phyloP scores from a whole-genome alignment of 768 basidiomycete species.

The Erythrobasidium yunnanense region DNA sequence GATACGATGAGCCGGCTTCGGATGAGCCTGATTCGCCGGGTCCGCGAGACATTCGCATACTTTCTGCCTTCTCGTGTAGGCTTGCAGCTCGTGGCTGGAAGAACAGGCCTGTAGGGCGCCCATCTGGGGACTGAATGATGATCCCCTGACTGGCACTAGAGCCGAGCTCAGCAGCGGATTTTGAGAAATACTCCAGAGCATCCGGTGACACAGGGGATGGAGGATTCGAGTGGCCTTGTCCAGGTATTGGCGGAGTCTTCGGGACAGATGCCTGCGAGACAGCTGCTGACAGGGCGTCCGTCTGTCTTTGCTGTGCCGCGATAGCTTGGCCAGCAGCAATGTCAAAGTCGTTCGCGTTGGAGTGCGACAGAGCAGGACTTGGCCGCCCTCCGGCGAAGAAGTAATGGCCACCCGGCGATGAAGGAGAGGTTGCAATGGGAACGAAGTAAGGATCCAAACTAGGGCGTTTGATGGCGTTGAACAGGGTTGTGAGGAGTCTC shows the following conservation, averaged over 20 bases:
- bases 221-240: conserved; percentile 25
- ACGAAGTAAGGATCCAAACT: conserved; percentile 78
- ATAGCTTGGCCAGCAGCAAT: conserved; percentile 27
- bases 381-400: conserved; percentile 42
- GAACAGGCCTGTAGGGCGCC: conserved; percentile 86
- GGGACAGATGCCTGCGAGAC: conserved; percentile 17
- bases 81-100: conserved; percentile 57
- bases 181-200: conserved; percentile 51
- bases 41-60: conserved; percentile 14
- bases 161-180: conserved; percentile 56
- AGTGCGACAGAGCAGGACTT: conserved; percentile 39
- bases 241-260: conserved; percentile 14
- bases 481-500: conserved; percentile 78
- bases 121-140: conserved; percentile 83
- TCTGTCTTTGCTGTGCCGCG: conserved; percentile 24
- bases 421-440: conserved; percentile 88
- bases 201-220: conserved; percentile 25
- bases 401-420: conserved; percentile 56
- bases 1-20: neutral
- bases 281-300: neutral
- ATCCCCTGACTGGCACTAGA: conserved; percentile 71
- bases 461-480: conserved; percentile 78
- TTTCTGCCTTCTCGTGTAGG: conserved; percentile 17
- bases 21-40: conserved; percentile 9
- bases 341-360: conserved; percentile 34